Conservation (phyloP, 805 yeast species). For the Dipodascus albidus region DNA sequence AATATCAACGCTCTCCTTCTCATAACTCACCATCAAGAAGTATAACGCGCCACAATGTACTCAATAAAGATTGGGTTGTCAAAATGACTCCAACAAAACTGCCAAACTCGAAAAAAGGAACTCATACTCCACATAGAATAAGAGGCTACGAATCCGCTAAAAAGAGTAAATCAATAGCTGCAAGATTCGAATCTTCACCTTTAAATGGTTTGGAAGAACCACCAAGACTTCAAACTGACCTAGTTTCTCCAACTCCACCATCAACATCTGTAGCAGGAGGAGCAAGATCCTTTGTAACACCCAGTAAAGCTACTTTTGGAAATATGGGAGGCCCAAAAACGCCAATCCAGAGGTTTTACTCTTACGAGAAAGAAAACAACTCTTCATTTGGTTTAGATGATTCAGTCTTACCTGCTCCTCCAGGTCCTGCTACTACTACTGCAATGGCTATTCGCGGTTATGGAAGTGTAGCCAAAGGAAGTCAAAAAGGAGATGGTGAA, state of each 20-base stretch:
- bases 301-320: not conserved
- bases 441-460: not conserved
- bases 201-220: constrained; percentile 3
- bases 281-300: not conserved
- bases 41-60: constrained; percentile 9
- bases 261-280: not conserved
- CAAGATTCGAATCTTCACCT: constrained; percentile 9
- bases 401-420: not conserved
- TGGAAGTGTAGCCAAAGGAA: not conserved
- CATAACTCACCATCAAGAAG: constrained; percentile 19
- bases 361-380: constrained; percentile 1
- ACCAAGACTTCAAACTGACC: constrained; percentile 8
- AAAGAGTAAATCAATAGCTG: not conserved
- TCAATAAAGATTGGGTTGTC: constrained; percentile 25
- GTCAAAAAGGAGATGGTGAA: not conserved
- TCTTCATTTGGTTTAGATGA: constrained; percentile 1
- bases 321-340: constrained; percentile 3
- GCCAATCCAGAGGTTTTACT: constrained; percentile 4
- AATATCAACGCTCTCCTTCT: constrained; percentile 5
- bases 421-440: not conserved
- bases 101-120: constrained; percentile 4
- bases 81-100: constrained; percentile 23
- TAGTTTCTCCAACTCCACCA: constrained; percentile 5
- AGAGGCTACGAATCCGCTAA: constrained; percentile 2
- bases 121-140: constrained; percentile 1